Base-by-base conservation (phyloP, 1,284 basidiomycete genomes). In the Boletus hoseneyae region DNA sequence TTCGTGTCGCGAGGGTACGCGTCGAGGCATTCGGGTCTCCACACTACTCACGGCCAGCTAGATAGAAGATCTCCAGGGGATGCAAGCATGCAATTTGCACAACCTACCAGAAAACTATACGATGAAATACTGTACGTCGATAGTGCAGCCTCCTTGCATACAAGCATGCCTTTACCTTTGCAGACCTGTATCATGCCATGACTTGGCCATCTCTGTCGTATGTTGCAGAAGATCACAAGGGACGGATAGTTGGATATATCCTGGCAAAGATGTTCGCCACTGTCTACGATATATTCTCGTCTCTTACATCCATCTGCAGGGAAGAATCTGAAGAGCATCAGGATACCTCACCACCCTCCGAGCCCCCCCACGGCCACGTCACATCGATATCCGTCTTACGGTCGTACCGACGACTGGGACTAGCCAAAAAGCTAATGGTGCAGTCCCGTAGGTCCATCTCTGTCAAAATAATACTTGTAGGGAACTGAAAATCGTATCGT, bases 191-290 rank as follows among this genome's bases (percentile, higher is more conserved):
- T 70, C 97, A 99, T 69, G 83, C 87, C 4, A 76, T 97, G 69
- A 94, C 94, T 25, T 99, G 97, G 97, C 96, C 96, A 1, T 86
- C 92, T 50, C 78, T 99, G 30, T 97, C 94, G 2, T 98, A 93
- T 63, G 96, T 99, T 12, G 96, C 96, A 4, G 93, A 97, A 69
- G 95, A 97, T 65, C 83, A 88, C 57, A 87, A 92, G 62, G 93
- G 94, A 4, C 82, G 93, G 50, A 87, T 98, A 54, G 95, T 98
- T 5, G 96, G 96, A 35, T 98, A 99, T 69, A 97, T 98, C 54
- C 76, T 98, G 25, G 96, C 93, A 16, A 98, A 98, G 74, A 98
- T 99, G 96, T 93, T 16, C 18, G 23, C 43, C 18, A 16, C 44
- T 43, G 15, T 29, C 45, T 37, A 35, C 29, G 47, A 37, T 18